A percentile compares a stretch with the other conserved stretches of the same genome.
These are phyloP conservation scores for Cladosporium sp. DNA, from an alignment of 2,329 filamentous ascomycete species.

Conservation along the genomic window DNA sequence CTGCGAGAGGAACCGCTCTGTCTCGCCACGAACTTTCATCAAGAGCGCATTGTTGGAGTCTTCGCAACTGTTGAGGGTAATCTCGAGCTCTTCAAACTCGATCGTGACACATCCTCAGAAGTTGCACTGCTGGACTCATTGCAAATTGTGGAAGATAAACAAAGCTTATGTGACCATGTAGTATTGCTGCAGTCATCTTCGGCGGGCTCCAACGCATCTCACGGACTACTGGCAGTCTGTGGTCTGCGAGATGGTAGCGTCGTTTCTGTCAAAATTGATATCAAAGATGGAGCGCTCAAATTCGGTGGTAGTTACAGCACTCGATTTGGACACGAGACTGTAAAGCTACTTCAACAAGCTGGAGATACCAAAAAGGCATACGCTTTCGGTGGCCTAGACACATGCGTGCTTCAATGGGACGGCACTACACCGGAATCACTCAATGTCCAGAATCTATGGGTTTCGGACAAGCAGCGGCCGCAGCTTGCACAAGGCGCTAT, in stretches of 20 bases:
- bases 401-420: slow-evolving; percentile 30
- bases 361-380: slow-evolving; percentile 23
- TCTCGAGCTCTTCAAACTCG: slow-evolving; percentile 19
- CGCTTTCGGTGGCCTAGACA: slow-evolving; percentile 30
- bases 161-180: slow-evolving; percentile 30
- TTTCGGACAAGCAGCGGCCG: slow-evolving; percentile 31
- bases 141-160: not conserved
- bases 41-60: slow-evolving; percentile 18
- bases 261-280: slow-evolving; percentile 21
- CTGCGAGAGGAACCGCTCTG: slow-evolving; percentile 21
- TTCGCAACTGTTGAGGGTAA: slow-evolving; percentile 22
- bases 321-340: slow-evolving; percentile 29
- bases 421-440: slow-evolving; percentile 20
- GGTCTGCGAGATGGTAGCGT: slow-evolving; percentile 35
- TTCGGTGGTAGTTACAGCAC: slow-evolving; percentile 21
- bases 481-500: slow-evolving; percentile 30
- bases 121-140: not conserved
- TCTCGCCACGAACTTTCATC: slow-evolving; percentile 14
- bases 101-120: not conserved
- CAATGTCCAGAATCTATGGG: slow-evolving; percentile 30
- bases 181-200: slow-evolving; percentile 21
- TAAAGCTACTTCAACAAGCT: slow-evolving; percentile 26
- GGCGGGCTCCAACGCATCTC: not conserved
- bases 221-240: slow-evolving; percentile 25
- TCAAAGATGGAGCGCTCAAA: not conserved